Percentiles rank a stretch among this genome's conserved stretches.
Conservation (phyloP, 208 protist species). For the Lotmaria passim region DNA sequence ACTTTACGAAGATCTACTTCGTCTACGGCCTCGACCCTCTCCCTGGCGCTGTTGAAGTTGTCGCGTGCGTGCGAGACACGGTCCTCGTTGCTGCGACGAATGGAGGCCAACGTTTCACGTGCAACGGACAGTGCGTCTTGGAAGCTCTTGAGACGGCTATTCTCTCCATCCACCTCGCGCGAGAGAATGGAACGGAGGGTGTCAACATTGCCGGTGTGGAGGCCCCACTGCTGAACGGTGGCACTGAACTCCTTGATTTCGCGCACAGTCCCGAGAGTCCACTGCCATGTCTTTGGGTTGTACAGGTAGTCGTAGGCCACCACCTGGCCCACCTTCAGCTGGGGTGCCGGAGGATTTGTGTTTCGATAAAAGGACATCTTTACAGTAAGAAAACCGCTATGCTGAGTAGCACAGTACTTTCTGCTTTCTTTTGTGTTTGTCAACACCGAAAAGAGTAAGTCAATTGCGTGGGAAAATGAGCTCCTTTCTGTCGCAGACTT, state of each 20-base stretch:
- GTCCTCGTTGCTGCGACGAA: constrained; percentile 74
- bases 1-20: constrained; percentile 62
- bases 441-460: no score
- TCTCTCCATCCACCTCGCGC: constrained; percentile 57
- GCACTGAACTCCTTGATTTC: constrained; percentile 44
- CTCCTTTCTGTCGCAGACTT: no score
- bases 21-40: constrained; percentile 39
- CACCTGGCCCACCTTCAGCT: constrained; percentile 48
- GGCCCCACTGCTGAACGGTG: constrained; percentile 62
- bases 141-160: constrained; percentile 47
- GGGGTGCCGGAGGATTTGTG: constrained; percentile 25
- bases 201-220: constrained; percentile 48
- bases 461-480: no score
- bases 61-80: constrained; percentile 43
- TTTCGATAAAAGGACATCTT: constrained; percentile 36
- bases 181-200: constrained; percentile 58
- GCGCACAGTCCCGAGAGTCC: constrained; percentile 63
- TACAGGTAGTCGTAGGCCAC: constrained; percentile 72
- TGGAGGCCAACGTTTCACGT: constrained; percentile 54
- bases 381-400: background rate
- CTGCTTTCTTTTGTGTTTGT: no score
- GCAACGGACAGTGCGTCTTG: constrained; percentile 55
- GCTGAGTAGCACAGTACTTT: no score
- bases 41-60: constrained; percentile 44
- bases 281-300: constrained; percentile 60